These are phyloP conservation scores for Aspergillus unguis DNA, from an alignment of 2,329 filamentous ascomycete genomes.

Conservation along the genomic window DNA sequence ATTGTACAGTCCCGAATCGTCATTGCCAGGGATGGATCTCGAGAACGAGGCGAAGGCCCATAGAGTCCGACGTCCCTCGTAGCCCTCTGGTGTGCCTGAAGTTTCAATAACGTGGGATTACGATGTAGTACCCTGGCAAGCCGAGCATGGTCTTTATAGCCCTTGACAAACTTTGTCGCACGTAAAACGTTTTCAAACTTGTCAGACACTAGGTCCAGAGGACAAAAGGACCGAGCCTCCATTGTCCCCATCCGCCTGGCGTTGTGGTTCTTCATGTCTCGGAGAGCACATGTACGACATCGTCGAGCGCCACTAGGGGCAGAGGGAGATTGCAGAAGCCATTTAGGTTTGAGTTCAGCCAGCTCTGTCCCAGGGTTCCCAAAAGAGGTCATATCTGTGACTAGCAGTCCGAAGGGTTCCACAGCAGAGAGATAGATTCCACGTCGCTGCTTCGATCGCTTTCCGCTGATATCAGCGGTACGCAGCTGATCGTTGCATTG, in stretches of 20 bases:
- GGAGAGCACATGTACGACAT: slow-evolving; percentile 71
- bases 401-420: slow-evolving; percentile 62
- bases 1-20: slow-evolving; percentile 76
- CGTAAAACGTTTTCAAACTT: slow-evolving; percentile 44
- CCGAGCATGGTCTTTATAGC: slow-evolving; percentile 37
- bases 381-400: slow-evolving; percentile 67
- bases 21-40: slow-evolving; percentile 67
- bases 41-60: slow-evolving; percentile 35
- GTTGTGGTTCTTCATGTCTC: slow-evolving; percentile 47
- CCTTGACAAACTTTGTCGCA: slow-evolving; percentile 39
- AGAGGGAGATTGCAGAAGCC: slow-evolving; percentile 71
- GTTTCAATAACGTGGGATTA: slow-evolving; percentile 34
- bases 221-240: slow-evolving; percentile 54
- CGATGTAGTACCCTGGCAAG: slow-evolving; percentile 34
- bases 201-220: slow-evolving; percentile 59
- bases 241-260: slow-evolving; percentile 27
- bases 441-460: slow-evolving; percentile 49
- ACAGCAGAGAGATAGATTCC: slow-evolving; percentile 53
- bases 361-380: slow-evolving; percentile 38
- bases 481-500: slow-evolving; percentile 55
- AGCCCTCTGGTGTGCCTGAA: slow-evolving; percentile 32
- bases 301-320: slow-evolving; percentile 61
- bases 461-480: slow-evolving; percentile 43
- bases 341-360: slow-evolving; percentile 81
- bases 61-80: slow-evolving; percentile 35